A percentile compares a stretch with the other conserved stretches of the same genome.
Evolutionary conservation across 2,329 filamentous ascomycete genomes (phyloP).

Genomic region (Nigrospora sphaerica): DNA sequence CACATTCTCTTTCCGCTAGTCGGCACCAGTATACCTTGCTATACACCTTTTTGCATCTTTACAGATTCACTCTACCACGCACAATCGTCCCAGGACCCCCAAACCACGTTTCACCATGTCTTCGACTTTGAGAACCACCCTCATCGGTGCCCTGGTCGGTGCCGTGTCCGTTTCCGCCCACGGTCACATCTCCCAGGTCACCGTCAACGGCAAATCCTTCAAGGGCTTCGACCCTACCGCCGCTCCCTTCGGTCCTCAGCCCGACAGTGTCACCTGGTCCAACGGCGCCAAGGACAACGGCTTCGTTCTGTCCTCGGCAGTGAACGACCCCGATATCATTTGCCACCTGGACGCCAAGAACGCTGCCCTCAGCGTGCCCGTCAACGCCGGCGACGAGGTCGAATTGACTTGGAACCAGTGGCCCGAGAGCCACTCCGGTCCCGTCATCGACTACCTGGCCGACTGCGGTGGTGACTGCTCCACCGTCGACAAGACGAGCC

Average conservation of each 20-base stretch:
- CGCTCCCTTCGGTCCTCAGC: constrained; percentile 10
- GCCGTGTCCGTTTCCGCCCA: constrained; percentile 19
- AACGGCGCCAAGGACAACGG: constrained; percentile 22
- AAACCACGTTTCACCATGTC: background rate
- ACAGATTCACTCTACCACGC: background rate
- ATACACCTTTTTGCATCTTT: background rate
- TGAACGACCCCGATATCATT: constrained; percentile 35
- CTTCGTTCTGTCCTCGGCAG: constrained; percentile 39
- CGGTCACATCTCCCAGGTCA: constrained; percentile 20
- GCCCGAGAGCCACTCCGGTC: constrained; percentile 41
- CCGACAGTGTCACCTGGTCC: background rate
- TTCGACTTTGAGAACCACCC: background rate
- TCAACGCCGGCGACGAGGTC: constrained; percentile 37
- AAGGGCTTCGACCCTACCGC: constrained; percentile 7
- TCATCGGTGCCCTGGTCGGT: constrained; percentile 5
- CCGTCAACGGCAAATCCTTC: constrained; percentile 12
- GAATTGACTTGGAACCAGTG: constrained; percentile 41
- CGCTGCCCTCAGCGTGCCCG: constrained; percentile 29
- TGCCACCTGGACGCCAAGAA: constrained; percentile 36
- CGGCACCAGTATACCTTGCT: background rate
- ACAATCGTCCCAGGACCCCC: too few relatives aligned
- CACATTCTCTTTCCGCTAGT: background rate
- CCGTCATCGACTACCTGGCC: constrained; percentile 38
- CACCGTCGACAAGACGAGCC: constrained; percentile 29
- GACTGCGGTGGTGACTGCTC: constrained; percentile 35